Percentiles rank a stretch among this genome's conserved stretches.
Evolutionary conservation across 495 filamentous ascomycete species (phyloP).

Genomic region (Thermothielavioides terrestris): DNA sequence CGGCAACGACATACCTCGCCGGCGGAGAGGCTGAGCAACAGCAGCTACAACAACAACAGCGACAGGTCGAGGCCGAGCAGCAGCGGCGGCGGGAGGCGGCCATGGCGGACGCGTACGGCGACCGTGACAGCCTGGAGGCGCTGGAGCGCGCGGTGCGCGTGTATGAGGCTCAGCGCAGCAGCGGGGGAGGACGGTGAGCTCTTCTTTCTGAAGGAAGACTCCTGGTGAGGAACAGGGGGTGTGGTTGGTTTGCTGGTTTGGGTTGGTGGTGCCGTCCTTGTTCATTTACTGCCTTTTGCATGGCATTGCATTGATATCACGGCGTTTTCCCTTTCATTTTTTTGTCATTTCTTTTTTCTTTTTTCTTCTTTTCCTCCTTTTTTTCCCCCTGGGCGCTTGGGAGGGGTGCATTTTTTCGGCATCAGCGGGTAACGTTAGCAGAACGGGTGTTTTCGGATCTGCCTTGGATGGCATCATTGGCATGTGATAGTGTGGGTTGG

Average conservation of each 20-base stretch:
- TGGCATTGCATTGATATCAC: too few species aligned
- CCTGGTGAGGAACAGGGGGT: neutral
- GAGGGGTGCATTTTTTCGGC: too few species aligned
- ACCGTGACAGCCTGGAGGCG: slow-evolving; percentile 46
- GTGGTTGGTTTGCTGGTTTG: neutral
- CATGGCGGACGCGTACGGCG: slow-evolving; percentile 51
- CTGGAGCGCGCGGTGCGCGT: slow-evolving; percentile 50
- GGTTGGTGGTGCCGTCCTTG: too few species aligned
- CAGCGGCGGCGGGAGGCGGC: slow-evolving; percentile 19
- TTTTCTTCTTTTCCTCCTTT: too few species aligned
- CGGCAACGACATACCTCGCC: slow-evolving; percentile 28
- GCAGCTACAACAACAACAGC: slow-evolving; percentile 13
- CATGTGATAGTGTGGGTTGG: neutral
- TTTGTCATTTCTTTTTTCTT: too few species aligned
- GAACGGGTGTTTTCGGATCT: too few species aligned
- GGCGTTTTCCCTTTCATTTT: too few species aligned
- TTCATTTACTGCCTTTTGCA: too few species aligned
- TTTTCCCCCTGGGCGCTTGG: too few species aligned
- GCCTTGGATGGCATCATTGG: neutral
- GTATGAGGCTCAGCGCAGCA: slow-evolving; percentile 34
- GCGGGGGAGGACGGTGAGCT: slow-evolving; percentile 19
- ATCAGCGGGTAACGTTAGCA: too few species aligned
- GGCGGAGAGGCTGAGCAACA: slow-evolving; percentile 18
- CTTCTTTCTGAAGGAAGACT: too few species aligned
- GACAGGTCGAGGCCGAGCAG: slow-evolving; percentile 19